Evolutionary conservation across 2,329 filamentous ascomycete genomes (phyloP), one percentile per base, ranked within the genome.

Genomic region (Colletotrichum sp.): DNA sequence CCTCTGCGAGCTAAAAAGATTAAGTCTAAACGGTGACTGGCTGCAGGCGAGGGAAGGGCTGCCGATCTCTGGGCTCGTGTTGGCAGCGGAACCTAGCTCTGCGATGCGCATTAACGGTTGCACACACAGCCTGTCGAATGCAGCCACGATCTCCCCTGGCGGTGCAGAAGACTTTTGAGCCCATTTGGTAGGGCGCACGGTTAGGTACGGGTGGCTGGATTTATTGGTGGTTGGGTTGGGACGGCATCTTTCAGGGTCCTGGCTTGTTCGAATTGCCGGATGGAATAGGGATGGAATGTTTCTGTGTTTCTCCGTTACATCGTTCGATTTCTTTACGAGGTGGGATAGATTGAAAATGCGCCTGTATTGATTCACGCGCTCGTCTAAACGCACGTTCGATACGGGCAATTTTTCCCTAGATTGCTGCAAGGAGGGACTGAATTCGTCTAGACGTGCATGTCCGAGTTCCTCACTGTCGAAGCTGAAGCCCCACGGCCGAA

Each of bases 31-130:
- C 15, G 62, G 62, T 26, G 30, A 34, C 30, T 34, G 60, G n/a
- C 28, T 64, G 28, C 60, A 7, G 32, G 15, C 32, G n/a, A n/a
- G 64, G 34, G 34, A 16, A 28, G n/a, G 30, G 52, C 6, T 57
- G 73, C 64, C 70, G 73, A 73, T 76, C 73, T 3, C 10, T 15
- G 36, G 18, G 39, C 70, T 68, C 70, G 70, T 76, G 39, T 76
- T 65, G 69, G 32, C 18, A 52, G 30, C 39, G 26, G 44, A 32
- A 68, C 26, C 55, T 57, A 57, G 52, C 44, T 34, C 8, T 15
- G 30, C 44, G 67, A 28, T n/a, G 30, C 57, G 72, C 68, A 67
- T 75, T 21, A 72, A 49, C 18, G 57, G 34, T 64, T 18, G 15
- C 26, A 24, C 36, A 24, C 57, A 63, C 57, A 21, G 34, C 36